phyloP scores from a whole-genome alignment of 2,329 filamentous ascomycete genomes.

The Fusarium nodosum region DNA sequence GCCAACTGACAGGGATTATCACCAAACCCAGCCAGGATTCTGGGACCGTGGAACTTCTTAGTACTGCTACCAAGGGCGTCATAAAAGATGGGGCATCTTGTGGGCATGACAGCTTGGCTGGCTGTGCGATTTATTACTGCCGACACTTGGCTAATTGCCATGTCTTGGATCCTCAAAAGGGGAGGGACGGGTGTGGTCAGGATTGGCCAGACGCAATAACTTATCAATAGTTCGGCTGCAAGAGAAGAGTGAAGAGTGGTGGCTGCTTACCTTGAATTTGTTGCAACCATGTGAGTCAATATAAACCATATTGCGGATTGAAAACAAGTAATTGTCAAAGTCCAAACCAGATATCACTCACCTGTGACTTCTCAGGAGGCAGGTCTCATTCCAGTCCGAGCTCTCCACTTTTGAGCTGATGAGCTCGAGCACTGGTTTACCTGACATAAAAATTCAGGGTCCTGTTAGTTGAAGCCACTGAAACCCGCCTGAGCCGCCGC shows the following conservation, averaged over 20 bases:
- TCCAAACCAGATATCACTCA: slow-evolving; percentile 13
- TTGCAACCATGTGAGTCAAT: neutral
- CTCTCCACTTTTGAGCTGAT: slow-evolving; percentile 3
- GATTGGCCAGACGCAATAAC: slow-evolving; percentile 38
- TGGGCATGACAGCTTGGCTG: neutral
- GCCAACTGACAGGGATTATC: slow-evolving; percentile 21
- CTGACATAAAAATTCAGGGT: slow-evolving; percentile 24
- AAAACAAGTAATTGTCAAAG: slow-evolving; percentile 1
- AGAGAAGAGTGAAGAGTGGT: slow-evolving; percentile 3
- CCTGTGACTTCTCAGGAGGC: slow-evolving; percentile 15
- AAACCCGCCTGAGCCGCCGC: slow-evolving; percentile 34
- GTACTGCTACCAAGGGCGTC: slow-evolving; percentile 9
- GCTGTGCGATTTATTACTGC: slow-evolving; percentile 27
- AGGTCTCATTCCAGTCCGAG: slow-evolving; percentile 5
- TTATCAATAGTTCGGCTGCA: slow-evolving; percentile 26
- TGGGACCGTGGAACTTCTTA: slow-evolving; percentile 3
- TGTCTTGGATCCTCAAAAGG: slow-evolving; percentile 25
- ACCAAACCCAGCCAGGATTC: neutral
- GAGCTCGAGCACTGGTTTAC: slow-evolving; percentile 1
- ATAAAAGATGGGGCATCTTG: slow-evolving; percentile 25
- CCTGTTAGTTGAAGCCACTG: slow-evolving; percentile 3
- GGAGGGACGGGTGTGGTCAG: slow-evolving; percentile 38
- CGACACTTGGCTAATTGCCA: slow-evolving; percentile 7
- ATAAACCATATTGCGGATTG: neutral
- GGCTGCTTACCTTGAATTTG: slow-evolving; percentile 4